Percentiles rank a stretch among this genome's conserved stretches.
Evolutionary conservation across 2,329 filamentous ascomycete species (phyloP).

Genomic region (Ophiocordyceps sinensis): DNA sequence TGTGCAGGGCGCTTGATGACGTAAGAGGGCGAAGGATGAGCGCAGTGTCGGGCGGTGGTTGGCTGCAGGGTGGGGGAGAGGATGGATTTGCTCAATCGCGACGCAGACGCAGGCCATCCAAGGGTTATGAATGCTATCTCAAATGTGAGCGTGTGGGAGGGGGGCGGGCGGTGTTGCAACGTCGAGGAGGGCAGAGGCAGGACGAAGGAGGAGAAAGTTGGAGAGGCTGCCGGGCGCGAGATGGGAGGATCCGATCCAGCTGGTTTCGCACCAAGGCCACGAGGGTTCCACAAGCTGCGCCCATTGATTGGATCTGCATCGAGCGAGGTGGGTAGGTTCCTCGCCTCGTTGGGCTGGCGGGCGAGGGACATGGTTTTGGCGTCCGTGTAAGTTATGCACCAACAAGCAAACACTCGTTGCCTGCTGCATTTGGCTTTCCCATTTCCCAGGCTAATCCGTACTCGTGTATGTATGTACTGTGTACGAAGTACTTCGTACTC

Average conservation of each 20-base stretch:
- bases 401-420: too few relatives aligned
- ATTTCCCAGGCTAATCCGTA: too few relatives aligned
- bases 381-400: not conserved
- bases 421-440: too few relatives aligned
- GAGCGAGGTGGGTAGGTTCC: not conserved
- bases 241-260: not conserved
- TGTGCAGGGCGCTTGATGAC: conserved; percentile 4
- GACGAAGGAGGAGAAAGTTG: not conserved
- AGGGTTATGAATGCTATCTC: not conserved
- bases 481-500: too few relatives aligned
- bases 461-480: too few relatives aligned
- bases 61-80: not conserved
- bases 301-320: not conserved
- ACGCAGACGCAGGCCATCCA: not conserved
- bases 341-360: not conserved
- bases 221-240: not conserved
- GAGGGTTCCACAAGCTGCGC: conserved; percentile 1
- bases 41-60: not conserved
- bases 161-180: too few relatives aligned
- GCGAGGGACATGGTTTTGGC: not conserved
- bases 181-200: too few relatives aligned
- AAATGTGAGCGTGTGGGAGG: too few relatives aligned
- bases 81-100: not conserved
- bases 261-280: not conserved
- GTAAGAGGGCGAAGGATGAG: conserved; percentile 3